Evolutionary conservation across 1,284 basidiomycete genomes (phyloP), one percentile per base, ranked within the genome.

Genomic region (Trichosporon asahii): DNA sequence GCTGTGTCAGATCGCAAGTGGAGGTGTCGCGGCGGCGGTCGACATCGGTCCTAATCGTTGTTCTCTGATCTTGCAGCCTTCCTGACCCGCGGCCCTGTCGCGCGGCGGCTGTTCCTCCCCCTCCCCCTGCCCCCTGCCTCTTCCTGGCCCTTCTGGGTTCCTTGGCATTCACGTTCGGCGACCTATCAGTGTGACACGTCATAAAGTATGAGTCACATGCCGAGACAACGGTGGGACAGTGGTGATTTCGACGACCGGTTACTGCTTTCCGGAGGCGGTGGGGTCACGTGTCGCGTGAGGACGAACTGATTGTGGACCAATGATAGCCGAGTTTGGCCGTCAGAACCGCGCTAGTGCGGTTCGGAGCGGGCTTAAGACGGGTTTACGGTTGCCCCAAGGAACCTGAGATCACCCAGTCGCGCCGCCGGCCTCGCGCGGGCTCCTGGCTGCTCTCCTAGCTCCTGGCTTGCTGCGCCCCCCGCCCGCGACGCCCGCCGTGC

Each of bases 241-340:
- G 57, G 27, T 61, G 57, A 9, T 31, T 31, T 29, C 57, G 57
- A 61, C 49, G 49, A 31, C 57, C 57, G 57, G 57, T 61, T 61
- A 61, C 57, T 61, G 29, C 27, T 21, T 25, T 31, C 57, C 57
- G 57, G 57, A 33, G 57, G 27, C 6, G 15, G 18, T 3, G 27
- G 27, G 27, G 57, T 61, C 57, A 61, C 57, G 57, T 61, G 57
- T 31, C 27, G 57, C 18, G 15, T 33, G 29, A 12, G 8, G 23
- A 12, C 14, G 27, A n/a, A 27, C 15, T n/a, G 29, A 61, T 33
- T 21, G 18, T 31, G 57, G 57, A 61, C 57, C 57, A 61, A 61
- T 61, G 57, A 61, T 61, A 33, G 57, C 57, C 57, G 57, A 61
- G 57, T 61, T 33, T 61, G 27, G 57, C 57, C 57, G 57, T 61